Conservation (phyloP, 768 basidiomycete species). For the Tulasnella calospora region DNA sequence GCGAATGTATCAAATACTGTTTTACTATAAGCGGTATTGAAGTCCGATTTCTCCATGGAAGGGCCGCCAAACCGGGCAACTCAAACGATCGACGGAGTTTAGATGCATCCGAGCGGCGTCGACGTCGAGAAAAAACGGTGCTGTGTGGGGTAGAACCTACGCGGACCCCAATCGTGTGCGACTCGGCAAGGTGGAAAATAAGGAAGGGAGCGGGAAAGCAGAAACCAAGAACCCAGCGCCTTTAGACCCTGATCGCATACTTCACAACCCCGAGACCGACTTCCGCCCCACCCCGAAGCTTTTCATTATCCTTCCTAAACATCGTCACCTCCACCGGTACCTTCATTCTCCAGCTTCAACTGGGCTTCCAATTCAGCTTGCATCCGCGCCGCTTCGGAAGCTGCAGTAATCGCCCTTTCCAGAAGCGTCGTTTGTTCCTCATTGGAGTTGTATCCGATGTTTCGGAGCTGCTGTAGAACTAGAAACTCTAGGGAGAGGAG, state of each 20-base stretch:
- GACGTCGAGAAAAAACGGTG: no score
- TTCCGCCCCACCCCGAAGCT: no score
- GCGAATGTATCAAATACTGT: background rate
- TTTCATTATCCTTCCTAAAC: background rate
- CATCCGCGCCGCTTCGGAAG: slow-evolving; percentile 25
- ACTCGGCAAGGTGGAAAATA: no score
- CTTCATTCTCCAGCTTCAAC: slow-evolving; percentile 25
- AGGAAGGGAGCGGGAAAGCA: no score
- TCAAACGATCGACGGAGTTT: background rate
- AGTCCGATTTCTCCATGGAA: background rate
- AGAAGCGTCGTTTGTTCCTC: slow-evolving; percentile 27
- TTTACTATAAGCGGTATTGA: background rate
- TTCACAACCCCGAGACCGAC: no score
- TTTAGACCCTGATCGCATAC: background rate
- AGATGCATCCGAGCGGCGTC: background rate
- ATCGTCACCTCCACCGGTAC: background rate
- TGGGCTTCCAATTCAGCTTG: no score
- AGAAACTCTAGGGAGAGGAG: background rate
- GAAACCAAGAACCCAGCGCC: background rate
- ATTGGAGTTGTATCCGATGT: slow-evolving; percentile 20
- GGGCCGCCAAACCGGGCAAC: background rate
- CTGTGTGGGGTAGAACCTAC: no score
- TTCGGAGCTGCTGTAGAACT: background rate
- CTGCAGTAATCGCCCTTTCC: slow-evolving; percentile 24
- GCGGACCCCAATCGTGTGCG: no score